Percentiles rank a stretch among this genome's conserved stretches.
These are phyloP conservation scores for Durio zibethinus DNA, from an alignment of 345 rosid species.

Conservation along the genomic window DNA sequence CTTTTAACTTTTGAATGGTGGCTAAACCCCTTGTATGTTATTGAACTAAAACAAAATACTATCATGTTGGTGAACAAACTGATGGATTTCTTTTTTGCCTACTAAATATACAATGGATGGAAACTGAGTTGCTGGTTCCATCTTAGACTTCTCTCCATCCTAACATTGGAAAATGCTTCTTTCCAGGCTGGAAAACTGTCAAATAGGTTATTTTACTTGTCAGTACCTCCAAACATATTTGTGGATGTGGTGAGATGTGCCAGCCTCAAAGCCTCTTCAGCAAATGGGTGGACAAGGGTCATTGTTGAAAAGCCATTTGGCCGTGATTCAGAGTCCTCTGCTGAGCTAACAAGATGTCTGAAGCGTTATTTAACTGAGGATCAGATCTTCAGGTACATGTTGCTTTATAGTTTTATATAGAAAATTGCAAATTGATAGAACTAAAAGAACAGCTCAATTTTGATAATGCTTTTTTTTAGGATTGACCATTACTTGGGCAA, in stretches of 20 bases:
- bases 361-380: conserved; percentile 76
- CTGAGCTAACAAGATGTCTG: conserved; percentile 71
- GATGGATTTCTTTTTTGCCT: conserved; percentile 1
- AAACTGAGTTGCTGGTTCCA: not conserved
- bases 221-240: conserved; percentile 84
- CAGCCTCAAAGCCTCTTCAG: conserved; percentile 66
- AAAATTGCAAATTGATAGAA: not conserved
- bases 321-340: conserved; percentile 75
- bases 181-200: conserved; percentile 66
- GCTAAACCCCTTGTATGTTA: not conserved
- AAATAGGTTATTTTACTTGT: conserved; percentile 77
- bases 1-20: not conserved
- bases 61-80: not conserved
- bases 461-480: conserved; percentile 37
- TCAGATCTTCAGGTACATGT: conserved; percentile 73
- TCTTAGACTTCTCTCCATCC: not conserved
- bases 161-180: not conserved
- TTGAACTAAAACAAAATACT: not conserved
- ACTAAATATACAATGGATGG: not conserved
- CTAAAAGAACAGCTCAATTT: not conserved
- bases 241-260: conserved; percentile 81
- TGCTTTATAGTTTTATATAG: not conserved
- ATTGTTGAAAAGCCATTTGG: conserved; percentile 96
- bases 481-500: conserved; percentile 92
- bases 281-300: conserved; percentile 82